These are phyloP conservation scores for Prillingera fragicola DNA, from an alignment of 1,284 basidiomycete genomes.

Conservation along the genomic window DNA sequence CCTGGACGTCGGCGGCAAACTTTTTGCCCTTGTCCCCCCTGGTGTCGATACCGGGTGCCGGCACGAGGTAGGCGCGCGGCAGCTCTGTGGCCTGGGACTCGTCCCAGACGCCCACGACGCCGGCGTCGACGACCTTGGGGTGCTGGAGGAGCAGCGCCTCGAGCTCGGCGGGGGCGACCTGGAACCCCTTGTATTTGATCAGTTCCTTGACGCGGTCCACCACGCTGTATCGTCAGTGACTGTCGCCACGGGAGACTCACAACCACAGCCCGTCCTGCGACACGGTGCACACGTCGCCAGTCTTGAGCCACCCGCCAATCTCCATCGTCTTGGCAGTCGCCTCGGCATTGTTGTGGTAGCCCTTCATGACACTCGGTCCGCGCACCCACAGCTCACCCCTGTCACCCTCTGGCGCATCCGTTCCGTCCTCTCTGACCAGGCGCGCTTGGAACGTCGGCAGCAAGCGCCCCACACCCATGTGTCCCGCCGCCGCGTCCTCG, in stretches of 20 bases:
- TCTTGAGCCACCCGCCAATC: constrained; percentile 63
- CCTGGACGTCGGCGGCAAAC: constrained; percentile 53
- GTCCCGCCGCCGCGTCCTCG: constrained; percentile 22
- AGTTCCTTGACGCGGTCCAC: constrained; percentile 62
- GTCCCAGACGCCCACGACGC: constrained; percentile 64
- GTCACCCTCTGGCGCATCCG: constrained; percentile 54
- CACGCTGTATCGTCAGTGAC: constrained; percentile 23
- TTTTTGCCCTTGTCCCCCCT: too few relatives aligned
- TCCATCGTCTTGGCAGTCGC: constrained; percentile 66
- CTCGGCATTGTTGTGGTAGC: constrained; percentile 58
- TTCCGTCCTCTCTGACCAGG: constrained; percentile 53
- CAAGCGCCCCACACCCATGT: constrained; percentile 63
- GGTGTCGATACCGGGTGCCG: too few relatives aligned
- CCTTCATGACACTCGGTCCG: constrained; percentile 75
- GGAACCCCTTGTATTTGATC: constrained; percentile 65
- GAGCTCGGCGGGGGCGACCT: constrained; percentile 76
- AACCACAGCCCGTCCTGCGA: too few relatives aligned
- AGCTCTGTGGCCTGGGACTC: constrained; percentile 56
- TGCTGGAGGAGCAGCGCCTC: constrained; percentile 68
- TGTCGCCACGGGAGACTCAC: too few relatives aligned
- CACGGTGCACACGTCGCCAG: constrained; percentile 75
- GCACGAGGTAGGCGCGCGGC: too few relatives aligned
- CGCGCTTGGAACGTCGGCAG: constrained; percentile 73
- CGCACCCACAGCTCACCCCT: constrained; percentile 75
- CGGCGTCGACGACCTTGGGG: constrained; percentile 62